These are phyloP conservation scores for Ogataea haglerorum DNA, from an alignment of 805 yeast species.

Conservation along the genomic window DNA sequence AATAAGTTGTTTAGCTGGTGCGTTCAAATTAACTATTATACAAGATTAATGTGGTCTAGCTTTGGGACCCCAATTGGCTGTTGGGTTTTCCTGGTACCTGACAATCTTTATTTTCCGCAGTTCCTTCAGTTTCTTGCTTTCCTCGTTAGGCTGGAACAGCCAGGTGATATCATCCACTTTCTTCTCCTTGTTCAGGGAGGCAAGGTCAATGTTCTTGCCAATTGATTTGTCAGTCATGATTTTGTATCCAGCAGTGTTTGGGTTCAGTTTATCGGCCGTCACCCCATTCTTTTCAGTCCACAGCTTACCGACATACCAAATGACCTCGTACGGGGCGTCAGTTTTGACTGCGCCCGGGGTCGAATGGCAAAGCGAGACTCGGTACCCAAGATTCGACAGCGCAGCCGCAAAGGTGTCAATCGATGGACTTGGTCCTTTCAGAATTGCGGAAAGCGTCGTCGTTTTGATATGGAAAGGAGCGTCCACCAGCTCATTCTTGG, in stretches of 20 bases:
- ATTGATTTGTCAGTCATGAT: slow-evolving; percentile 45
- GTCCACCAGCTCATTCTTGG: slow-evolving; percentile 60
- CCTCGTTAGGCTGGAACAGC: slow-evolving; percentile 60
- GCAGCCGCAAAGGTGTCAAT: slow-evolving; percentile 71
- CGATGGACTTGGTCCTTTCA: slow-evolving; percentile 84
- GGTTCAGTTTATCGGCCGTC: slow-evolving; percentile 38
- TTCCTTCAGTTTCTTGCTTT: slow-evolving; percentile 53
- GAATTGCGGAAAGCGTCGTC: slow-evolving; percentile 65
- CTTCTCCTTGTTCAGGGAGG: slow-evolving; percentile 24
- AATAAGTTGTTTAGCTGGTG: background rate
- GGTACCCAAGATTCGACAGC: slow-evolving; percentile 76
- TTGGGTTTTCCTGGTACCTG: slow-evolving; percentile 88
- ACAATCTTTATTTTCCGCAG: slow-evolving; percentile 77
- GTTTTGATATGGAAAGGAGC: slow-evolving; percentile 83
- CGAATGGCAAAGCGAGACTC: slow-evolving; percentile 87
- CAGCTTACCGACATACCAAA: slow-evolving; percentile 69
- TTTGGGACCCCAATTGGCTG: slow-evolving; percentile 97
- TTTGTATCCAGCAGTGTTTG: slow-evolving; percentile 56
- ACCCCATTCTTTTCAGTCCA: slow-evolving; percentile 52
- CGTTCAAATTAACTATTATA: background rate
- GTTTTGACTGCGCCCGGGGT: slow-evolving; percentile 84
- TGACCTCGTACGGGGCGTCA: slow-evolving; percentile 76
- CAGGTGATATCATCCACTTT: slow-evolving; percentile 32
- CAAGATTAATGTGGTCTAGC: slow-evolving; percentile 46
- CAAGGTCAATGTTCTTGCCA: slow-evolving; percentile 33